A percentile compares a stretch with the other conserved stretches of the same genome.
phyloP scores from a whole-genome alignment of 179 eudicot species.

The Corrigiola litoralis region DNA sequence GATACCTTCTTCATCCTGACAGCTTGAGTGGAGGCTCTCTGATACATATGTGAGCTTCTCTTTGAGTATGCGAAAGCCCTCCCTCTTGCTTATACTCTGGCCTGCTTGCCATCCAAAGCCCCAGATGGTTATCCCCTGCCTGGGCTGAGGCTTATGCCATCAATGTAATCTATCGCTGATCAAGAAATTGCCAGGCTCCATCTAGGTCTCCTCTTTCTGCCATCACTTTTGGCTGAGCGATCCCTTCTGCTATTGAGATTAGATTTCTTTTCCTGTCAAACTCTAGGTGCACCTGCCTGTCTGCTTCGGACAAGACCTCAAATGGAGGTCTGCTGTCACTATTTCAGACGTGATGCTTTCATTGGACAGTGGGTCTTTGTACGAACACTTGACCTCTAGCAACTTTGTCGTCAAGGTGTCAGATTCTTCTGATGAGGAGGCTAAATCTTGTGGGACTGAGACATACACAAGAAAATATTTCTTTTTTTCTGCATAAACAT shows the following conservation, averaged over 20 bases:
- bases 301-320: constrained; percentile 19
- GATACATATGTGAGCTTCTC: constrained; percentile 37
- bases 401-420: constrained; percentile 25
- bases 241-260: constrained; percentile 38
- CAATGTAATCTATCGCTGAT: constrained; percentile 17
- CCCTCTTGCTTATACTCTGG: constrained; percentile 34
- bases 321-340: constrained; percentile 26
- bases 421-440: neutral
- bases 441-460: constrained; percentile 28
- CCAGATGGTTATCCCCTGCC: constrained; percentile 33
- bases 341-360: constrained; percentile 22
- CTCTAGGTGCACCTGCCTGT: constrained; percentile 32
- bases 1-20: neutral
- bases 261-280: constrained; percentile 55
- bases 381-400: constrained; percentile 33
- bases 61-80: constrained; percentile 41
- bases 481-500: constrained; percentile 59
- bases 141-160: constrained; percentile 33
- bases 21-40: constrained; percentile 46
- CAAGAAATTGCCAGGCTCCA: constrained; percentile 26
- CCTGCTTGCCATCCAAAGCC: constrained; percentile 29
- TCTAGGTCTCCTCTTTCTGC: constrained; percentile 46
- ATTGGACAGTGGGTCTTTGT: constrained; percentile 30
- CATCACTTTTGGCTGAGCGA: constrained; percentile 35
- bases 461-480: constrained; percentile 42